Evolutionary conservation across 768 basidiomycete genomes (phyloP).

Genomic region (Crucibulum laeve): DNA sequence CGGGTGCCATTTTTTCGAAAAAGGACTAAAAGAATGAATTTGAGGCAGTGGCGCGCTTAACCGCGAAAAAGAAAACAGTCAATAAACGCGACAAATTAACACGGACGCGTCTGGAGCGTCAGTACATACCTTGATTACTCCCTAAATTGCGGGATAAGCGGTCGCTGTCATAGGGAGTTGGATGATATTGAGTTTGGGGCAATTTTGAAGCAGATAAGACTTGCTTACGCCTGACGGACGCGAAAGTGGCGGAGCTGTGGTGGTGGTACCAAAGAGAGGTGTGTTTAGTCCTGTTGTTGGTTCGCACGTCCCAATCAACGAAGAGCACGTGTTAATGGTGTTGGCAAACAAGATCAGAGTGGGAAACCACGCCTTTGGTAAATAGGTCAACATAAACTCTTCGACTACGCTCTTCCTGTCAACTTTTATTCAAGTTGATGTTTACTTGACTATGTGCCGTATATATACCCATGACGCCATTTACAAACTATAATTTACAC

Average conservation of each 20-base stretch:
- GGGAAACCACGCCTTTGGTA: background rate
- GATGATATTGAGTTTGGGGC: too few relatives aligned
- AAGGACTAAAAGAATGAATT: background rate
- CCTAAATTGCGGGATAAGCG: too few relatives aligned
- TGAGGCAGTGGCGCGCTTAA: conserved; percentile 1
- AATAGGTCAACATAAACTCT: background rate
- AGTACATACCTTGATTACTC: too few relatives aligned
- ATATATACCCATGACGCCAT: too few relatives aligned
- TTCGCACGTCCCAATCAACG: conserved; percentile 11
- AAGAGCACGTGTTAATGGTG: background rate
- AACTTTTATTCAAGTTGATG: too few relatives aligned
- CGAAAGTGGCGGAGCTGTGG: conserved; percentile 26
- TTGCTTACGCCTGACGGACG: conserved; percentile 18
- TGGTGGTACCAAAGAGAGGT: conserved; percentile 42
- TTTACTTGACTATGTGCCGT: too few relatives aligned
- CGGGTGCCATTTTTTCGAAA: conserved; percentile 36
- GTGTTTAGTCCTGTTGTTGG: conserved; percentile 31
- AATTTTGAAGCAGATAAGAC: conserved; percentile 5
- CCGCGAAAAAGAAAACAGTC: conserved; percentile 2
- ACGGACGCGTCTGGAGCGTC: conserved; percentile 1
- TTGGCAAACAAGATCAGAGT: background rate
- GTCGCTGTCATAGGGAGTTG: too few relatives aligned
- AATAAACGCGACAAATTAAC: background rate
- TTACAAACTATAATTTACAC: too few relatives aligned
- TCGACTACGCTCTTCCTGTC: too few relatives aligned